Conservation (phyloP, 305 asterid genomes). For the Solanum hybrid region DNA sequence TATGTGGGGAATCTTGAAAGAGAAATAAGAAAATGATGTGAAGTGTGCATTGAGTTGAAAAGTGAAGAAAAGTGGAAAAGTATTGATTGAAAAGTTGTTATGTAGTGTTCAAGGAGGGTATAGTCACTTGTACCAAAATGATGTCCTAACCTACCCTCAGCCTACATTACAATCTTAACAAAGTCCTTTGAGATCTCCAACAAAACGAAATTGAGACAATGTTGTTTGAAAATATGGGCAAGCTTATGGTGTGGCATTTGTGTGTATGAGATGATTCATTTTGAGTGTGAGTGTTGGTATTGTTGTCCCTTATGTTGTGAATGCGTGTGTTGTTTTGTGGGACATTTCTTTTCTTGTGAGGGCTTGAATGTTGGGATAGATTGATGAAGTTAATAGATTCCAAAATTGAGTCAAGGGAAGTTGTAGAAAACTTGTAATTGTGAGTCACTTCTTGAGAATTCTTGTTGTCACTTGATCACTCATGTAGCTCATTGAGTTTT, state of each 20-base stretch:
- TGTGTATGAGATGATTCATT: too few species aligned
- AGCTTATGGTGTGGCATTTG: too few species aligned
- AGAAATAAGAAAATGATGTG: not conserved
- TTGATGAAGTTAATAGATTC: not conserved
- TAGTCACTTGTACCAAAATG: not conserved
- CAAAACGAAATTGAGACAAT: too few species aligned
- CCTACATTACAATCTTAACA: too few species aligned
- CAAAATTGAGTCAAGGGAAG: not conserved
- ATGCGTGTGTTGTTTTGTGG: not conserved
- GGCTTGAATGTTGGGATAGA: not conserved
- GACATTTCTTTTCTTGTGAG: not conserved
- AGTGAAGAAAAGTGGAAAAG: not conserved
- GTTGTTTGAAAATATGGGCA: too few species aligned
- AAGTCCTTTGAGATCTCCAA: too few species aligned
- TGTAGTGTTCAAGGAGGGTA: not conserved
- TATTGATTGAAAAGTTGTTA: not conserved
- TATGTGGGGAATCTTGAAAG: not conserved
- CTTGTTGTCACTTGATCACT: not conserved
- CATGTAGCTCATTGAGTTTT: not conserved
- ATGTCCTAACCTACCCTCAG: too few species aligned
- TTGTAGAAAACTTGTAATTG: not conserved
- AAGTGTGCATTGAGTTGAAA: not conserved
- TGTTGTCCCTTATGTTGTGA: not conserved
- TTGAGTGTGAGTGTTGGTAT: not conserved
- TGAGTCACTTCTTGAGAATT: not conserved